A percentile compares a stretch with the other conserved stretches of the same genome.
phyloP scores from a whole-genome alignment of 306 rosid species.

The Corylus americana region DNA sequence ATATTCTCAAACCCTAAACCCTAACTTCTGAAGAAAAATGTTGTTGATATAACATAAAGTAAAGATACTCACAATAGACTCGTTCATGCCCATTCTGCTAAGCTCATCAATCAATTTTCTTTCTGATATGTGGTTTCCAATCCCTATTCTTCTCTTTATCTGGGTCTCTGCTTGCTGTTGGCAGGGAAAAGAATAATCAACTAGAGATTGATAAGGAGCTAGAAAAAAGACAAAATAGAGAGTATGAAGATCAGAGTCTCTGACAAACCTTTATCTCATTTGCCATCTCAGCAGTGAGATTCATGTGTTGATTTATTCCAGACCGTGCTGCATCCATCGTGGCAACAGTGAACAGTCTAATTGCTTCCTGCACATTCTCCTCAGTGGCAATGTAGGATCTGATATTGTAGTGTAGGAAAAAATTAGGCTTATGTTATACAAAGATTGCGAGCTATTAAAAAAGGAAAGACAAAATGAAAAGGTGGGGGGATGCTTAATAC shows the following conservation, averaged over 20 bases:
- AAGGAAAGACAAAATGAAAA: neutral
- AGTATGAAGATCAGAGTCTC: slow-evolving; percentile 4
- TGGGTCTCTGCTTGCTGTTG: slow-evolving; percentile 98
- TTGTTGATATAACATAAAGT: neutral
- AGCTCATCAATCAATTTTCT: slow-evolving; percentile 93
- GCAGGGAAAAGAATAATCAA: slow-evolving; percentile 2
- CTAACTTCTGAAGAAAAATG: neutral
- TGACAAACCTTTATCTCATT: slow-evolving; percentile 84
- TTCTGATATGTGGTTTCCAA: slow-evolving; percentile 94
- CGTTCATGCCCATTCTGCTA: slow-evolving; percentile 92
- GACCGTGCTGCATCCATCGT: slow-evolving; percentile 98
- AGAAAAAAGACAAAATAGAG: slow-evolving; percentile 2
- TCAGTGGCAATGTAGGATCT: slow-evolving; percentile 83
- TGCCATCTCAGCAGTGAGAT: slow-evolving; percentile 83
- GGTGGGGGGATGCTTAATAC: neutral
- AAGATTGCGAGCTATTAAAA: neutral
- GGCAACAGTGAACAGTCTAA: slow-evolving; percentile 80
- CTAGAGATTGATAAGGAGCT: slow-evolving; percentile 6
- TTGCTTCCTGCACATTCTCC: slow-evolving; percentile 85
- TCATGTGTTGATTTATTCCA: slow-evolving; percentile 84
- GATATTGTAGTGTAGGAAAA: slow-evolving; percentile 25
- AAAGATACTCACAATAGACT: slow-evolving; percentile 67
- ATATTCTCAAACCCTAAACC: neutral
- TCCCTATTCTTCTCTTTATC: slow-evolving; percentile 96
- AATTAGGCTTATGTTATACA: slow-evolving; percentile 1